Conservation (phyloP, 805 yeast species). For the Yamadazyma sp. region DNA sequence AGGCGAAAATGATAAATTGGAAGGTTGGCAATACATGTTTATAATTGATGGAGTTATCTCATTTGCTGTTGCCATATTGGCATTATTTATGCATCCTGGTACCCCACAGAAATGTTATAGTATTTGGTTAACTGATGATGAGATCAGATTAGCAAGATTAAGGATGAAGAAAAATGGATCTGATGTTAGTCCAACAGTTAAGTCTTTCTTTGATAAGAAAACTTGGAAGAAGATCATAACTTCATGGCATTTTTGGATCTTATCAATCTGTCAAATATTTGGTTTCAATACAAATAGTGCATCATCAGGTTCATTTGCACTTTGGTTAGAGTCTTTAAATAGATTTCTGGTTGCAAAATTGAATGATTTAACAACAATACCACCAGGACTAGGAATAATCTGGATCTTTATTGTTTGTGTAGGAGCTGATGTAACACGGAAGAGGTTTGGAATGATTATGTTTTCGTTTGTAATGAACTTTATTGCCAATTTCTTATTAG, state of each 20-base stretch:
- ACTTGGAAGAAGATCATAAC: constrained; percentile 25
- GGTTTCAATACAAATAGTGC: constrained; percentile 31
- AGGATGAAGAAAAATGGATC: constrained; percentile 20
- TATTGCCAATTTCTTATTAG: constrained; percentile 16
- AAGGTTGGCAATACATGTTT: constrained; percentile 25
- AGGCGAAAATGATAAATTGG: constrained; percentile 2
- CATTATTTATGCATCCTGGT: constrained; percentile 21
- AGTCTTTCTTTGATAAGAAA: constrained; percentile 20
- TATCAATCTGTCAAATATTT: constrained; percentile 22
- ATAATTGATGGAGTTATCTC: constrained; percentile 23
- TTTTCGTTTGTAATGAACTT: constrained; percentile 19
- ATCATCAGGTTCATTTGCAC: constrained; percentile 27
- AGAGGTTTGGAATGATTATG: constrained; percentile 18
- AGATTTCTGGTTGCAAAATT: constrained; percentile 42
- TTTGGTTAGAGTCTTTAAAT: constrained; percentile 27
- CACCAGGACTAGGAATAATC: constrained; percentile 58
- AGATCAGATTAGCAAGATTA: constrained; percentile 49
- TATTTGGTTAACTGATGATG: constrained; percentile 52
- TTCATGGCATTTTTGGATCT: constrained; percentile 32
- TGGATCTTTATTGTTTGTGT: constrained; percentile 44
- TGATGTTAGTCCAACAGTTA: constrained; percentile 17
- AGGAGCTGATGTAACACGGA: constrained; percentile 48
- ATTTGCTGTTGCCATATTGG: constrained; percentile 17
- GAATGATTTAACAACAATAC: constrained; percentile 50
- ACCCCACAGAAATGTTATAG: constrained; percentile 41